phyloP scores from a whole-genome alignment of 2,329 filamentous ascomycete genomes.

The Acrodontium crateriforme region DNA sequence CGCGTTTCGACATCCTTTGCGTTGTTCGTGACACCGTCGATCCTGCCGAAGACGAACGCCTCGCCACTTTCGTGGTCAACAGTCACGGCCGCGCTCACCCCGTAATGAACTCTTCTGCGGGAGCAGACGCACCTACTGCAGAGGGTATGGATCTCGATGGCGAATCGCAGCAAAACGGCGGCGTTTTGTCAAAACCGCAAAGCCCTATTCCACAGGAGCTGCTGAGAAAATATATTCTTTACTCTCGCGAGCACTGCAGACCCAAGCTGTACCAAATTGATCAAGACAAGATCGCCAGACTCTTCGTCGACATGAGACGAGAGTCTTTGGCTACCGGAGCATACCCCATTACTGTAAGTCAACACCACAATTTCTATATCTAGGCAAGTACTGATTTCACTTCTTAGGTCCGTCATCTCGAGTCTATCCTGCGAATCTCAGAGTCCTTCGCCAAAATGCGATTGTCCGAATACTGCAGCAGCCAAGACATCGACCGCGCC shows the following conservation, averaged over 20 bases:
- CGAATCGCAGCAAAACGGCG: constrained; percentile 28
- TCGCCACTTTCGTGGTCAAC: constrained; percentile 88
- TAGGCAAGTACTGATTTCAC: constrained; percentile 9
- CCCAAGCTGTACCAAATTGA: constrained; percentile 97
- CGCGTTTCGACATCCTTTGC: constrained; percentile 93
- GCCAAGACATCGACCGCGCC: constrained; percentile 85
- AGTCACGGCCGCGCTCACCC: constrained; percentile 88
- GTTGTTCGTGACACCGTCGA: constrained; percentile 94
- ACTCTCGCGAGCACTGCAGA: constrained; percentile 73
- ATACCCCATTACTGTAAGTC: constrained; percentile 88
- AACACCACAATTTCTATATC: constrained; percentile 9
- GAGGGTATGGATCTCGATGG: constrained; percentile 48
- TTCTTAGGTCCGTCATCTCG: constrained; percentile 76
- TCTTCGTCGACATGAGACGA: constrained; percentile 92
- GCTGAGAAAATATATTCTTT: constrained; percentile 90
- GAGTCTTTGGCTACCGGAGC: constrained; percentile 88
- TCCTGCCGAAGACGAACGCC: constrained; percentile 76
- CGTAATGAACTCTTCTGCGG: constrained; percentile 25
- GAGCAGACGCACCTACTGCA: constrained; percentile 21
- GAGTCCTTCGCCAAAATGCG: constrained; percentile 97
- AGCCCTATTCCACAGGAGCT: constrained; percentile 82
- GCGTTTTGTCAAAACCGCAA: constrained; percentile 29
- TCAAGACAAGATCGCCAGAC: constrained; percentile 84
- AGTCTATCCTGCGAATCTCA: constrained; percentile 91
- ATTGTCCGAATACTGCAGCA: constrained; percentile 84